Conservation (phyloP, 768 basidiomycete genomes). For the Amyloporia xantha region DNA sequence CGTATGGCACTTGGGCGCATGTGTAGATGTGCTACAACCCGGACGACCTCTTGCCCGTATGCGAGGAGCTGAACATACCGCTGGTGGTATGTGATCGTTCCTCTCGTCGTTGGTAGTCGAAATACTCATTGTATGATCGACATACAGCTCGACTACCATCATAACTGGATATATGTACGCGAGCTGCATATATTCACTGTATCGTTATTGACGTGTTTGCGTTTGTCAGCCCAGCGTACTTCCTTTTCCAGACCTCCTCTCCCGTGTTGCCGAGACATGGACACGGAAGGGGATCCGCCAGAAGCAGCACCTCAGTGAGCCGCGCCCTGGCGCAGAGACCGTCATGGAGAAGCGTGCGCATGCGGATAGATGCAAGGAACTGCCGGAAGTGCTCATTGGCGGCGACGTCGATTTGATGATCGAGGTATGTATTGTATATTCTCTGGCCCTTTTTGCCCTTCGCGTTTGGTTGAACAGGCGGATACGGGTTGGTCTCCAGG, state of each 20-base stretch:
- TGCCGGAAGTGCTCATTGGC: constrained; percentile 64
- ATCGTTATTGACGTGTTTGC: not conserved
- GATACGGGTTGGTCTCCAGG: constrained; percentile 25
- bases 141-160: constrained; percentile 62
- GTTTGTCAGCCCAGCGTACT: constrained; percentile 28
- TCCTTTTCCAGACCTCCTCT: constrained; percentile 54
- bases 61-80: constrained; percentile 69
- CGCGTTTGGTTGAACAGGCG: not conserved
- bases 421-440: constrained; percentile 43
- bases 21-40: constrained; percentile 78
- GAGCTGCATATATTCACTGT: not conserved
- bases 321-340: constrained; percentile 76
- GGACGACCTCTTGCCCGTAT: constrained; percentile 81
- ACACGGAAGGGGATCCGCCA: constrained; percentile 69
- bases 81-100: constrained; percentile 28
- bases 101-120: constrained; percentile 51
- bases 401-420: constrained; percentile 71
- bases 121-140: constrained; percentile 27
- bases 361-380: constrained; percentile 66
- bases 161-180: constrained; percentile 53
- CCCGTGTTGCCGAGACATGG: constrained; percentile 73
- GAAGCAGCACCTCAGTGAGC: constrained; percentile 90
- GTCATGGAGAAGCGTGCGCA: constrained; percentile 87
- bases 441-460: not conserved
- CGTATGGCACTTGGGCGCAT: no score